Evolutionary conservation across 2,329 filamentous ascomycete species (phyloP).

Genomic region (Fusarium neocosmosporiellum): DNA sequence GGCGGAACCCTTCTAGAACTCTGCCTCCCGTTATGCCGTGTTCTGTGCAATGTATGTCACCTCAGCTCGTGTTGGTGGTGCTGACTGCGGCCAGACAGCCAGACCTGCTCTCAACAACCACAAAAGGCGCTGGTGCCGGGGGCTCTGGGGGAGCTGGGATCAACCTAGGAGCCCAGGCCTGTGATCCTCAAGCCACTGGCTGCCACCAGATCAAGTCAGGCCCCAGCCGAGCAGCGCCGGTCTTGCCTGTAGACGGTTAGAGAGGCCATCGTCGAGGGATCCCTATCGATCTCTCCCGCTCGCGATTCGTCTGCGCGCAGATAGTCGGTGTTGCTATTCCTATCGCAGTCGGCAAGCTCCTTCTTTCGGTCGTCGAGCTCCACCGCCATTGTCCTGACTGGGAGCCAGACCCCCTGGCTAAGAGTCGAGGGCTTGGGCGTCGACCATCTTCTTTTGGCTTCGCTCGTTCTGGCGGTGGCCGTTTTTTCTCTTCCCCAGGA

Average conservation of each 20-base stretch:
- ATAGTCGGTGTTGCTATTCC: slow-evolving; percentile 33
- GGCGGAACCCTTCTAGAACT: slow-evolving; percentile 35
- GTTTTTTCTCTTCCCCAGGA: slow-evolving; percentile 20
- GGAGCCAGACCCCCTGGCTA: slow-evolving; percentile 20
- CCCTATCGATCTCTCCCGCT: slow-evolving; percentile 34
- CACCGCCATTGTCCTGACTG: slow-evolving; percentile 14
- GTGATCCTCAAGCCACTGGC: slow-evolving; percentile 44
- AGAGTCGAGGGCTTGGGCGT: slow-evolving; percentile 6
- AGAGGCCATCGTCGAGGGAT: slow-evolving; percentile 24
- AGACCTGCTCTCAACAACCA: background rate
- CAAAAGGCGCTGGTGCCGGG: slow-evolving; percentile 1
- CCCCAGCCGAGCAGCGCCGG: slow-evolving; percentile 11
- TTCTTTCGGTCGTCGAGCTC: slow-evolving; percentile 10
- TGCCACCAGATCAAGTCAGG: slow-evolving; percentile 43
- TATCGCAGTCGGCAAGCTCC: slow-evolving; percentile 19
- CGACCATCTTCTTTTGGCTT: slow-evolving; percentile 35
- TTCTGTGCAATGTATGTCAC: slow-evolving; percentile 6
- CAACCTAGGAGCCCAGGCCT: slow-evolving; percentile 37
- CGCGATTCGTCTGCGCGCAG: slow-evolving; percentile 5
- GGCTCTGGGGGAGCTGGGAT: slow-evolving; percentile 27
- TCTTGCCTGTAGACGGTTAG: slow-evolving; percentile 36
- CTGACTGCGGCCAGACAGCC: background rate
- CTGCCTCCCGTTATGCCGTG: slow-evolving; percentile 2
- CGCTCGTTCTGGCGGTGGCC: slow-evolving; percentile 33
- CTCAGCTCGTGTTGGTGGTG: slow-evolving; percentile 4